phyloP scores from a whole-genome alignment of 331 rosid species.

The Quercus lobata region DNA sequence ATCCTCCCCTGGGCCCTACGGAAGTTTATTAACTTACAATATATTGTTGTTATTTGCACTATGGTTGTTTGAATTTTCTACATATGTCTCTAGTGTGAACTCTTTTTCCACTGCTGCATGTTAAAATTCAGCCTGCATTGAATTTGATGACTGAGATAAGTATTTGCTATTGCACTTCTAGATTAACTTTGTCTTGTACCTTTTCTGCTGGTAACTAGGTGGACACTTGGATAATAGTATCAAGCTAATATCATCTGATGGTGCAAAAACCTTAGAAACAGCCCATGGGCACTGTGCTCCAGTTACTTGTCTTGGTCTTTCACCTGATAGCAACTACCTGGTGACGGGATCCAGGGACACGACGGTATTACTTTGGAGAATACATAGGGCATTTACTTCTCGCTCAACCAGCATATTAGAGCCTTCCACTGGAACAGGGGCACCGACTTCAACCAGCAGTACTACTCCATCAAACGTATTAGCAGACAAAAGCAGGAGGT shows the following conservation, averaged over 20 bases:
- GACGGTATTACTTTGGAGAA: conserved; percentile 87
- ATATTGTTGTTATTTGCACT: too few relatives aligned
- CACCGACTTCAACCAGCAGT: conserved; percentile 35
- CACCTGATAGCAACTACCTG: conserved; percentile 80
- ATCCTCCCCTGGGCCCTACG: too few relatives aligned
- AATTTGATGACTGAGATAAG: background rate
- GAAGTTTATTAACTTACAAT: too few relatives aligned
- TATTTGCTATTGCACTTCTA: conserved; percentile 10
- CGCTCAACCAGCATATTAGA: conserved; percentile 52
- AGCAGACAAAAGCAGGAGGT: conserved; percentile 62
- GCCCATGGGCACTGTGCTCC: conserved; percentile 94
- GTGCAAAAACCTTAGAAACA: conserved; percentile 90
- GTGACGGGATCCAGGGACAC: conserved; percentile 90
- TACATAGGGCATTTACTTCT: conserved; percentile 54
- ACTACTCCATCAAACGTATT: conserved; percentile 45
- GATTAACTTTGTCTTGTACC: conserved; percentile 15
- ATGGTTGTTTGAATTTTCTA: background rate
- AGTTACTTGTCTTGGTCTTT: conserved; percentile 84
- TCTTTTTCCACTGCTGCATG: background rate
- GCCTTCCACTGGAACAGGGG: conserved; percentile 43
- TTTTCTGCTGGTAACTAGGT: conserved; percentile 53
- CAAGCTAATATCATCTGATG: conserved; percentile 78
- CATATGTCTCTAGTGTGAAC: background rate
- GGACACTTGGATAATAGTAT: conserved; percentile 92
- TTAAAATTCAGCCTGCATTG: background rate